A percentile compares a stretch with the other conserved stretches of the same genome.
Conservation (phyloP, 768 basidiomycete genomes). For the Mycena crocata region DNA sequence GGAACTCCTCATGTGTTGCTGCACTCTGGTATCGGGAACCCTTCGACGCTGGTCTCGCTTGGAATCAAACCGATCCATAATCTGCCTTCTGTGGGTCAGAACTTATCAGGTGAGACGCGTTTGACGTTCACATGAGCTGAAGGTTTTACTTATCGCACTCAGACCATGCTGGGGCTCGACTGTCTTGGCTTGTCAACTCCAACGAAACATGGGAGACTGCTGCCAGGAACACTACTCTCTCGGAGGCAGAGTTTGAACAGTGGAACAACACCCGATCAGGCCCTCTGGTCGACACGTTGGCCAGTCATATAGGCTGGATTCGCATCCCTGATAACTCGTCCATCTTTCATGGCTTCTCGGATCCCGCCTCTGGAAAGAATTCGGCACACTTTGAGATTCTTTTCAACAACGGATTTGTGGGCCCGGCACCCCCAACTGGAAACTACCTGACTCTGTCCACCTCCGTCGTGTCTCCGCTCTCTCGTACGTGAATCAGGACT, state of each 20-base stretch:
- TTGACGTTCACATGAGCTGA: too few species aligned
- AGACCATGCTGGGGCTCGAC: constrained; percentile 40
- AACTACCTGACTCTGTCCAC: constrained; percentile 36
- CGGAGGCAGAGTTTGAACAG: constrained; percentile 36
- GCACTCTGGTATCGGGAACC: constrained; percentile 50
- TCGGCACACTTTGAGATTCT: constrained; percentile 46
- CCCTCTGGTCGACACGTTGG: constrained; percentile 37
- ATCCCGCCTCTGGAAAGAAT: constrained; percentile 45
- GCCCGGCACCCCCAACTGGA: constrained; percentile 32
- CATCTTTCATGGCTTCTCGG: constrained; percentile 32
- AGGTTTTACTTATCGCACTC: too few species aligned
- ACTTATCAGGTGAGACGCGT: too few species aligned
- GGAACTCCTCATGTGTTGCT: constrained; percentile 49
- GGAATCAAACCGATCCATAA: constrained; percentile 41
- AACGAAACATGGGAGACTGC: constrained; percentile 41
- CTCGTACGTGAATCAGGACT: constrained; percentile 29
- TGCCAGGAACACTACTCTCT: constrained; percentile 35
- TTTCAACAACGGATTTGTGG: constrained; percentile 34
- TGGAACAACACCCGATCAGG: constrained; percentile 47
- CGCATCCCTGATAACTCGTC: constrained; percentile 35
- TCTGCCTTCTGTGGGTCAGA: constrained; percentile 46
- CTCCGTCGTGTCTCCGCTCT: constrained; percentile 40
- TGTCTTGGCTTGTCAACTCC: constrained; percentile 42
- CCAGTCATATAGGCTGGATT: constrained; percentile 40
- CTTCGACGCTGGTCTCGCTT: constrained; percentile 29